phyloP scores from a whole-genome alignment of 495 filamentous ascomycete species.

The Astrothelium macrocarpum region DNA sequence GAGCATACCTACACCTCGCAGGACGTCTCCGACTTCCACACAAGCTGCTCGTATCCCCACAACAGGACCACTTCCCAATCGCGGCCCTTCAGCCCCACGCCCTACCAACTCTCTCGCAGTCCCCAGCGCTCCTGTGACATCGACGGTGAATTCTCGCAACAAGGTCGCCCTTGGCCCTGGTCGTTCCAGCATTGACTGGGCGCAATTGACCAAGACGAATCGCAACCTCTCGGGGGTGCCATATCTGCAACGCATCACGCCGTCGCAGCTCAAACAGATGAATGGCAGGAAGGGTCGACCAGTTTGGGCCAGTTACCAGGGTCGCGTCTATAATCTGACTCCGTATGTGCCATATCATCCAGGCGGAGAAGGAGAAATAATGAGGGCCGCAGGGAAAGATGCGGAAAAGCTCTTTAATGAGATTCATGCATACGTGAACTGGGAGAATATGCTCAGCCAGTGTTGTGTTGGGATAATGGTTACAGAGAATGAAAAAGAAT shows the following conservation, averaged over 20 bases:
- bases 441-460: constrained; percentile 81
- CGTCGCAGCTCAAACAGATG: constrained; percentile 60
- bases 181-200: constrained; percentile 93
- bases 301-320: constrained; percentile 79
- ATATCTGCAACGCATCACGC: constrained; percentile 56
- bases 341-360: constrained; percentile 89
- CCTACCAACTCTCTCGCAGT: constrained; percentile 19
- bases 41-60: constrained; percentile 34
- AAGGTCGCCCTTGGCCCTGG: constrained; percentile 75
- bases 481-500: constrained; percentile 52
- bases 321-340: constrained; percentile 85
- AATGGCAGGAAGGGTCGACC: constrained; percentile 73
- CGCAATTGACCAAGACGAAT: constrained; percentile 55
- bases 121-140: constrained; percentile 8
- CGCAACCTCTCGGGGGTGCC: constrained; percentile 52
- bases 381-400: constrained; percentile 69
- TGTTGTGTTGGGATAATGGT: constrained; percentile 83
- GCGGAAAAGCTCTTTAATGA: constrained; percentile 76
- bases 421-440: constrained; percentile 96
- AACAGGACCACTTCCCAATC: constrained; percentile 35
- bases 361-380: constrained; percentile 76
- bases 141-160: constrained; percentile 26
- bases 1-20: constrained; percentile 23
- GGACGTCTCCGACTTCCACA: constrained; percentile 24
- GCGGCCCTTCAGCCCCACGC: constrained; percentile 25